Evolutionary conservation across 345 rosid species (phyloP).

Genomic region (Luvunga scandens): DNA sequence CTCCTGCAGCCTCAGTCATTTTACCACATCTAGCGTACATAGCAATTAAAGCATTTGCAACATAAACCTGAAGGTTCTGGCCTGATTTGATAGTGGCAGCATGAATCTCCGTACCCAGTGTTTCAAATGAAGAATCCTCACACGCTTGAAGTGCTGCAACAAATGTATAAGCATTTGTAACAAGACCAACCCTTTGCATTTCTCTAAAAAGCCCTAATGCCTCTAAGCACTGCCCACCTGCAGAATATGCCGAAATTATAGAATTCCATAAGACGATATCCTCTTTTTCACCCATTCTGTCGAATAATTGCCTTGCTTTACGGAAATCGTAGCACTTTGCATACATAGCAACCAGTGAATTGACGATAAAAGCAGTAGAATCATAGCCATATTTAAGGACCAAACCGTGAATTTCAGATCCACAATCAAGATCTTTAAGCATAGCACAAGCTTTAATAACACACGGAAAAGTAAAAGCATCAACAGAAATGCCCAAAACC

Average conservation of each 20-base stretch:
- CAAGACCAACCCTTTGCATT: conserved; percentile 49
- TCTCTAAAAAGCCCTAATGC: conserved; percentile 57
- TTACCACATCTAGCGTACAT: conserved; percentile 59
- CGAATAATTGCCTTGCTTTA: conserved; percentile 63
- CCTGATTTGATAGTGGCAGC: conserved; percentile 56
- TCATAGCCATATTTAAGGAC: conserved; percentile 45
- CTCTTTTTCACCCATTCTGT: conserved; percentile 34
- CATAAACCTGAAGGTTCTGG: conserved; percentile 37
- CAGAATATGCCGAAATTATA: conserved; percentile 59
- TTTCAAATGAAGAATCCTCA: conserved; percentile 39
- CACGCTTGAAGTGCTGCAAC: conserved; percentile 79
- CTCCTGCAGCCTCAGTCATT: conserved; percentile 42
- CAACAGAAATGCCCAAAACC: conserved; percentile 40
- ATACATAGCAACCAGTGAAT: conserved; percentile 76
- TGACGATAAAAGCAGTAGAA: conserved; percentile 45
- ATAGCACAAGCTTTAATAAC: conserved; percentile 61
- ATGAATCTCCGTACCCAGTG: conserved; percentile 69
- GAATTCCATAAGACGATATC: conserved; percentile 85
- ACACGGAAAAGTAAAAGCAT: conserved; percentile 58
- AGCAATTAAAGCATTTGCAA: conserved; percentile 69
- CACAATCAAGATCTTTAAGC: conserved; percentile 38
- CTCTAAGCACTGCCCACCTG: conserved; percentile 43
- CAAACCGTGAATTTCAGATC: conserved; percentile 63
- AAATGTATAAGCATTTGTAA: conserved; percentile 43
- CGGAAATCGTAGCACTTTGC: conserved; percentile 64